Evolutionary conservation across 768 basidiomycete species (phyloP).

Genomic region (Mycena belliarum): DNA sequence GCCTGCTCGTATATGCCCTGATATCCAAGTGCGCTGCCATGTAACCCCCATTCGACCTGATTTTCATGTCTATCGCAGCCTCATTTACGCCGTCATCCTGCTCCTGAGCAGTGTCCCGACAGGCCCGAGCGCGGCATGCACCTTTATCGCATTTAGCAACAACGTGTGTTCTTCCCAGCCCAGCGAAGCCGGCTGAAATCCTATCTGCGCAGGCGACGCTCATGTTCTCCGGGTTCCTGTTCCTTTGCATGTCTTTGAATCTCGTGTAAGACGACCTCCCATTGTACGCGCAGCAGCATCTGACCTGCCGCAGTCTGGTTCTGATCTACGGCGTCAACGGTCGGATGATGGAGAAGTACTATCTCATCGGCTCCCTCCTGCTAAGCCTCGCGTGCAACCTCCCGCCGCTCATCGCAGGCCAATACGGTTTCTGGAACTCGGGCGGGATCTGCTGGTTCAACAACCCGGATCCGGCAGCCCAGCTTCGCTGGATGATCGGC

Average conservation of each 20-base stretch:
- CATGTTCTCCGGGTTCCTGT: constrained; percentile 3
- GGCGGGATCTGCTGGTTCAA: background rate
- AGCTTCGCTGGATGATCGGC: background rate
- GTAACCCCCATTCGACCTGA: background rate
- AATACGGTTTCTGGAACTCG: background rate
- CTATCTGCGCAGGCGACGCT: background rate
- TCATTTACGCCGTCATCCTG: too few relatives aligned
- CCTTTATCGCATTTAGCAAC: background rate
- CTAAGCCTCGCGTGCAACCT: background rate
- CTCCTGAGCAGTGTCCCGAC: too few relatives aligned
- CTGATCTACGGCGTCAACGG: constrained; percentile 2
- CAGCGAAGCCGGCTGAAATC: background rate
- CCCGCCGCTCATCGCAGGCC: background rate
- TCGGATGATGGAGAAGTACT: constrained; percentile 6
- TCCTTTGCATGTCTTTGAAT: constrained; percentile 7
- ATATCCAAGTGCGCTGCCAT: background rate
- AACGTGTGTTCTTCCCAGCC: background rate
- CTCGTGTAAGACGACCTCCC: background rate
- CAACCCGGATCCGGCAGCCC: background rate
- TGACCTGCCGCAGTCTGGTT: background rate
- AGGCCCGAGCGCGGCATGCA: background rate
- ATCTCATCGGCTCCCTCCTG: background rate
- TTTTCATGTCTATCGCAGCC: background rate
- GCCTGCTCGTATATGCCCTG: constrained; percentile 4
- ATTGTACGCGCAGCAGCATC: background rate